phyloP scores from a whole-genome alignment of 2,329 filamentous ascomycete genomes.

The Fusarium ramigenum region DNA sequence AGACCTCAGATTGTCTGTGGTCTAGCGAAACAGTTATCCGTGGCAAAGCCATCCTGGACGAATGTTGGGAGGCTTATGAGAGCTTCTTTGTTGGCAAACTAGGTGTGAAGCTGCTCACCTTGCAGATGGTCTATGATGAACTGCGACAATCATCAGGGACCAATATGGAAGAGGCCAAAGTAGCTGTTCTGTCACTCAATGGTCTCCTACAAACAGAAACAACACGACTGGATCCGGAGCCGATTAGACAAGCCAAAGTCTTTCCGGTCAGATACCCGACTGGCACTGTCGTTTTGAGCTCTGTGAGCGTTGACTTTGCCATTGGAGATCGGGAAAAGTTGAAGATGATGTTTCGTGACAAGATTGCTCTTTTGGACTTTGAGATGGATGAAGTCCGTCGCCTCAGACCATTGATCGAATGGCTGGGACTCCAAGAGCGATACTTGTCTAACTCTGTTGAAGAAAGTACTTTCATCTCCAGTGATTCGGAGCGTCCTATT shows the following conservation, averaged over 20 bases:
- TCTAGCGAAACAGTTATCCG: constrained; percentile 16
- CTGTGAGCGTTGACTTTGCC: constrained; percentile 7
- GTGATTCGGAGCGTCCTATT: neutral
- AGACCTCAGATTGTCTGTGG: constrained; percentile 24
- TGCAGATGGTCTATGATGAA: constrained; percentile 28
- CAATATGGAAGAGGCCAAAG: constrained; percentile 12
- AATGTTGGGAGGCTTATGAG: neutral
- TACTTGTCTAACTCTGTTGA: constrained; percentile 17
- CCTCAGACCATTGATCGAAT: constrained; percentile 16
- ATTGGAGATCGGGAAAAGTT: constrained; percentile 23
- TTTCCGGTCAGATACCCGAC: constrained; percentile 19
- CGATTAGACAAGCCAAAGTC: constrained; percentile 14
- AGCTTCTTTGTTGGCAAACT: constrained; percentile 24
- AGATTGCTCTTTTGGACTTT: constrained; percentile 24
- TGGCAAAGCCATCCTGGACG: constrained; percentile 16
- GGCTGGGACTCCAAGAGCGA: constrained; percentile 6
- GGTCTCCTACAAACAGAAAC: neutral
- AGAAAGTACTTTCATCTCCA: constrained; percentile 5
- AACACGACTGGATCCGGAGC: constrained; percentile 1
- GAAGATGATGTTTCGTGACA: constrained; percentile 1
- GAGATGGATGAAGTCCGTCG: constrained; percentile 11
- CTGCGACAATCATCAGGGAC: constrained; percentile 1
- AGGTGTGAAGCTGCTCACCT: constrained; percentile 11
- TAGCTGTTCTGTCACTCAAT: constrained; percentile 8
- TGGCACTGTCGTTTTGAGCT: constrained; percentile 1